Evolutionary conservation across 2,329 filamentous ascomycete species (phyloP).

Genomic region (Pseudophaeomoniella oleicola): DNA sequence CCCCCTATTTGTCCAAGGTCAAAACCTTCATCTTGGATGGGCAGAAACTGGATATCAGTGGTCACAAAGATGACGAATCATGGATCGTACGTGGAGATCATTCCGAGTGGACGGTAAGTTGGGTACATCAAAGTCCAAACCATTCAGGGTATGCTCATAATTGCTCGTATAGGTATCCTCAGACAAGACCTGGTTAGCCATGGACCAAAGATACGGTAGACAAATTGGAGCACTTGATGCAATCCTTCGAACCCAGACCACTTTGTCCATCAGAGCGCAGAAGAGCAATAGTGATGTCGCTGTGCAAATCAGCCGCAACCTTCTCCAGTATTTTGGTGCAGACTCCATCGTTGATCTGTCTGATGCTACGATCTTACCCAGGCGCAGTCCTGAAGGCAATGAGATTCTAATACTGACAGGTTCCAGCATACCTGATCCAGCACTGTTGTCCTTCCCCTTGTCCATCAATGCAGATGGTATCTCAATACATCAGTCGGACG

Average conservation of each 20-base stretch:
- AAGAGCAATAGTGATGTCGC: constrained; percentile 23
- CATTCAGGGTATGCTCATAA: too few species aligned
- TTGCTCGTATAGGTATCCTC: background rate
- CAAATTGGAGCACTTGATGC: constrained; percentile 40
- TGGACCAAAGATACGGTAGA: constrained; percentile 23
- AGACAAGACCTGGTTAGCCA: constrained; percentile 12
- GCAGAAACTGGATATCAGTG: constrained; percentile 4
- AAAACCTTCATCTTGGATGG: constrained; percentile 11
- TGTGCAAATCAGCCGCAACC: constrained; percentile 40
- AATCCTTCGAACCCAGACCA: constrained; percentile 32
- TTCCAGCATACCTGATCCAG: constrained; percentile 8
- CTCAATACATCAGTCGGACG: constrained; percentile 5
- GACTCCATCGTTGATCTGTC: constrained; percentile 28
- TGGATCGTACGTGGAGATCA: too few species aligned
- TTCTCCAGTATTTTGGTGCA: constrained; percentile 43
- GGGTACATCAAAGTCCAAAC: too few species aligned
- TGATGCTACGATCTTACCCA: constrained; percentile 7
- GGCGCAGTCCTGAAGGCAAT: constrained; percentile 18
- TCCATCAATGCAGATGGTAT: constrained; percentile 7
- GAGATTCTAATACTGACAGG: constrained; percentile 23
- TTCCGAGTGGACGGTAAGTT: too few species aligned
- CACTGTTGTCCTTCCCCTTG: constrained; percentile 8
- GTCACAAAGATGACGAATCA: too few species aligned
- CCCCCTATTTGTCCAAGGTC: background rate
- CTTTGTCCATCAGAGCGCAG: constrained; percentile 25